Base-by-base conservation (phyloP, 768 basidiomycete genomes). In the Tricholoma hemisulphureum region DNA sequence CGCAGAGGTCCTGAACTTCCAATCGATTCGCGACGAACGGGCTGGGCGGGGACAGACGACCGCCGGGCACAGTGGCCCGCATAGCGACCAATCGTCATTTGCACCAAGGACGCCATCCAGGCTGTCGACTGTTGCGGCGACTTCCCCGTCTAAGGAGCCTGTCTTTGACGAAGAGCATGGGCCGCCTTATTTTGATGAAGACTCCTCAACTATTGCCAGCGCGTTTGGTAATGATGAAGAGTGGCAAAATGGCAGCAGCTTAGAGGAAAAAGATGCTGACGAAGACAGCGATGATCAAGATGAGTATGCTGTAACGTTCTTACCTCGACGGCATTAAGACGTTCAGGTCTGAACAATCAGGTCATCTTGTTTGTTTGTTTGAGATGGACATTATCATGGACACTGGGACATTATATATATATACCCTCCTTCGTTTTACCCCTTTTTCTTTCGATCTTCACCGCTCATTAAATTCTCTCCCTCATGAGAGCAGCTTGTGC, bases 131-230 rank as follows among this genome's bases (percentile, higher is more conserved):
- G 46, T 58, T 35, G 48, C 46, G 13, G 50, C 56, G 28, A 29
- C 14, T 18, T 37, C 26, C 9, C 39, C 35, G 34, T 9, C 37
- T 4, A 49, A 35, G 23, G 39, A 54, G 11, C 32, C 37, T 18
- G 9, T 31, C 1, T 18, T 31, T 9, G 53, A 54, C 2, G 39
- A 28, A 14, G 43, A 14, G 23, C 43, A 53, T 53, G 71, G 70
- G 2, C 65, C 65, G 9, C 63, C 70, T 31, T 70, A 60, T 34
- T 71, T 77, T 41, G 78, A 82, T 61, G 81, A 82, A 26, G 81
- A 82, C 57, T 80, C 80, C 31, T 79, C 81, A 63, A 77, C 81
- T 29, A 70, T 84, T 32, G 83, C 82, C 28, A 81, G 80, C 24
- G 82, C 76, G n/a, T 59, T 58, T 49, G 60, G 53, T n/a, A 51